Conservation (phyloP, 2,329 filamentous ascomycete genomes). For the Myotisia sp. region DNA sequence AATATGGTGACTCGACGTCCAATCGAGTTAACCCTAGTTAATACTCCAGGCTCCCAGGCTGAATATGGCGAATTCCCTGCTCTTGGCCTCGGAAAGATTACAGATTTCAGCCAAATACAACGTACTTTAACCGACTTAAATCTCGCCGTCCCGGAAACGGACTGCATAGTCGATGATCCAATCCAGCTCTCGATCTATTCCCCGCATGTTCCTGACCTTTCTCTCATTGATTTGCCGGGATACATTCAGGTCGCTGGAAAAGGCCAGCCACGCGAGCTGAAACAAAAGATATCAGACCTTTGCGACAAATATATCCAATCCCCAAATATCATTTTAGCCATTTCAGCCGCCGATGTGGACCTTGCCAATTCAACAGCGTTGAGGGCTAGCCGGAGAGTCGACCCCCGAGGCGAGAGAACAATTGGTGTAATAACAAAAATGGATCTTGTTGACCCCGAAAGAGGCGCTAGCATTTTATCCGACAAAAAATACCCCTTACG, state of each 20-base stretch:
- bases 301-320: conserved; percentile 97
- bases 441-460: conserved; percentile 78
- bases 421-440: conserved; percentile 99
- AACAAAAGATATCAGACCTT: conserved; percentile 88
- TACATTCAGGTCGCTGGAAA: conserved; percentile 93
- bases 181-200: conserved; percentile 95
- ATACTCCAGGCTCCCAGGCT: conserved; percentile 70
- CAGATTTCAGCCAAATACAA: conserved; percentile 76
- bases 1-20: conserved; percentile 97
- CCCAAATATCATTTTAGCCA: conserved; percentile 91
- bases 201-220: conserved; percentile 85
- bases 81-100: conserved; percentile 73
- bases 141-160: conserved; percentile 71
- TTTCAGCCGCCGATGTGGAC: conserved; percentile 95
- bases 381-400: conserved; percentile 75
- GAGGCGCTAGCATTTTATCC: conserved; percentile 63
- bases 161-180: conserved; percentile 92
- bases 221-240: conserved; percentile 86
- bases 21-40: conserved; percentile 90
- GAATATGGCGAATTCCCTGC: conserved; percentile 97
- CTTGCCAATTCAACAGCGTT: conserved; percentile 90
- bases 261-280: conserved; percentile 79
- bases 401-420: conserved; percentile 85
- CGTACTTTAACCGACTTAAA: conserved; percentile 91
- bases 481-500: conserved; percentile 89